Evolutionary conservation across 768 basidiomycete genomes (phyloP).

Genomic region (Imleria badia): DNA sequence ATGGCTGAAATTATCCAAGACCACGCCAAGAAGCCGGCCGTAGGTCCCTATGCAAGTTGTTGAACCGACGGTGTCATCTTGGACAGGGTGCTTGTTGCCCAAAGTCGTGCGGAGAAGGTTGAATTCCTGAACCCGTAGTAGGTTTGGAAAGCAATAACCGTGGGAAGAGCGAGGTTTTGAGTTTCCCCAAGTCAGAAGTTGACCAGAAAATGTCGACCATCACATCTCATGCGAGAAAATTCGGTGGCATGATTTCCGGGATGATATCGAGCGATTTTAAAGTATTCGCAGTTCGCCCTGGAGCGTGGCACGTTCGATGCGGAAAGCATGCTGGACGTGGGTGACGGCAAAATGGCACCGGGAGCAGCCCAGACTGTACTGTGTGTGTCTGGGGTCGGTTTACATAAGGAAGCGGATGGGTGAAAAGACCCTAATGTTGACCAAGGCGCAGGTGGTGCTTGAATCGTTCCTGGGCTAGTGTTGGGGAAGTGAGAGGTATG

Average conservation of each 20-base stretch:
- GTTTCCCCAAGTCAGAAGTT: no score
- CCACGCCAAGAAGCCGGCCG: no score
- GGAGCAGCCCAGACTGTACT: not conserved
- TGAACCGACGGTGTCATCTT: no score
- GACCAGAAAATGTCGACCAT: not conserved
- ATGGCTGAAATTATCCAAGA: no score
- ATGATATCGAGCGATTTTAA: constrained; percentile 1
- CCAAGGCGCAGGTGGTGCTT: not conserved
- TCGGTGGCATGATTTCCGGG: not conserved
- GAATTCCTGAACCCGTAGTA: no score
- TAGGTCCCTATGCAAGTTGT: no score
- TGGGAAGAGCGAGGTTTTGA: no score
- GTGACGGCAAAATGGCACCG: not conserved
- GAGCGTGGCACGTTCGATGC: not conserved
- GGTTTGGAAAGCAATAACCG: no score
- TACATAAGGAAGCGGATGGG: not conserved
- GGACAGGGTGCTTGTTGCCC: no score
- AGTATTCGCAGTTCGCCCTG: not conserved
- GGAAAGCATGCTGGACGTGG: not conserved
- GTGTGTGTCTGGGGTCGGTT: not conserved
- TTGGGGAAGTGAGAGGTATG: no score
- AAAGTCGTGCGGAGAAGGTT: no score
- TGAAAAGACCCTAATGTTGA: not conserved
- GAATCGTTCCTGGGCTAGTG: not conserved
- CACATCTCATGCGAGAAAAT: not conserved